phyloP scores from a whole-genome alignment of 164 flowering plant species.

The Vitis amurensis region DNA sequence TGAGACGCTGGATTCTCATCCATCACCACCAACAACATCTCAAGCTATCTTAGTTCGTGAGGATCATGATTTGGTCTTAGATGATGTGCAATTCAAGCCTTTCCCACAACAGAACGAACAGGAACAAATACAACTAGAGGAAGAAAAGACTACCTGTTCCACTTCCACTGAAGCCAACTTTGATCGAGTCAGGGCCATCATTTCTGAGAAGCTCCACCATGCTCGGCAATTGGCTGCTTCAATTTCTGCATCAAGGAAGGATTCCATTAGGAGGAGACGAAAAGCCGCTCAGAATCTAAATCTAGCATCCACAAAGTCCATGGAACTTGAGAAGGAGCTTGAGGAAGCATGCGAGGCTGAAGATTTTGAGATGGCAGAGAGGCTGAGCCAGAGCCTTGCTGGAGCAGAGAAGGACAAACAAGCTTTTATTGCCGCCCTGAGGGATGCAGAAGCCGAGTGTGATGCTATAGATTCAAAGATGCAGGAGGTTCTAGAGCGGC shows the following conservation, averaged over 20 bases:
- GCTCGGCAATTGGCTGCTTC: slow-evolving; percentile 39
- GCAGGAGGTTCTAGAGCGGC: slow-evolving; percentile 52
- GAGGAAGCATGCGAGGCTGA: slow-evolving; percentile 80
- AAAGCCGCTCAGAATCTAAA: slow-evolving; percentile 47
- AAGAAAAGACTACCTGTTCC: not conserved
- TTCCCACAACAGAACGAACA: not conserved
- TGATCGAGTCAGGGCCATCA: slow-evolving; percentile 34
- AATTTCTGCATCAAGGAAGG: slow-evolving; percentile 52
- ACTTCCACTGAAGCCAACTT: slow-evolving; percentile 31
- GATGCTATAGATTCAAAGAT: slow-evolving; percentile 56
- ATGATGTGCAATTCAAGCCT: not conserved
- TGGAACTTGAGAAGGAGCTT: slow-evolving; percentile 57
- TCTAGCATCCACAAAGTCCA: slow-evolving; percentile 37
- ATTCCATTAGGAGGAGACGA: slow-evolving; percentile 49
- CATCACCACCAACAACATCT: too few relatives aligned
- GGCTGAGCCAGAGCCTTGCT: slow-evolving; percentile 61
- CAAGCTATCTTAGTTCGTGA: too few relatives aligned
- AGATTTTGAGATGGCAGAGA: slow-evolving; percentile 80
- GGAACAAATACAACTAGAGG: not conserved
- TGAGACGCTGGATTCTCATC: too few relatives aligned
- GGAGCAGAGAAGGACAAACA: slow-evolving; percentile 58
- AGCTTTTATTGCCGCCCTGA: slow-evolving; percentile 24
- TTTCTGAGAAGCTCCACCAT: slow-evolving; percentile 40
- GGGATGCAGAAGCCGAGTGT: slow-evolving; percentile 59
- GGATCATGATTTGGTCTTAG: too few relatives aligned